Conservation (phyloP, 768 basidiomycete genomes). For the Exidia glandulosa region DNA sequence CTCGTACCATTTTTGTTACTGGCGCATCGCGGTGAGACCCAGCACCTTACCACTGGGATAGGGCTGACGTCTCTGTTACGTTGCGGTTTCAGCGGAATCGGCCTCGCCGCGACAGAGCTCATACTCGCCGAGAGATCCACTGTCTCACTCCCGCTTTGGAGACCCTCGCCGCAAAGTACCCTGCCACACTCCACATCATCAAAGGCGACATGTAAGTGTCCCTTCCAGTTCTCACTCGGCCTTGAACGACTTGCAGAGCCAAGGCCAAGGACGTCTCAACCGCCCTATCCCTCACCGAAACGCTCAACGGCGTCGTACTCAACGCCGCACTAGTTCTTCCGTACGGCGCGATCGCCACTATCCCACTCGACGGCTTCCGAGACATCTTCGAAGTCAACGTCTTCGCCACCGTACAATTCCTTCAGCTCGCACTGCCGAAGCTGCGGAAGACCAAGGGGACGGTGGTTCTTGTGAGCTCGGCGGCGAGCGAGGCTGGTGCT, state of each 20-base stretch:
- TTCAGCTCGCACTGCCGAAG: neutral
- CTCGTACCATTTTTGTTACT: neutral
- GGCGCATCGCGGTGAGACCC: neutral
- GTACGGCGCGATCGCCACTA: too few species aligned
- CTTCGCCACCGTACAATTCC: neutral
- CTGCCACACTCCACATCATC: neutral
- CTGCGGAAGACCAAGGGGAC: neutral
- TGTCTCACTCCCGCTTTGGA: neutral
- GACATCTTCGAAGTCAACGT: neutral
- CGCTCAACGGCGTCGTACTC: too few species aligned
- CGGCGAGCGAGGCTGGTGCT: neutral
- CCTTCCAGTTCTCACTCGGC: too few species aligned
- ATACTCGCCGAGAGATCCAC: neutral
- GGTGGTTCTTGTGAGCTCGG: neutral
- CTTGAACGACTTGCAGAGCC: too few species aligned
- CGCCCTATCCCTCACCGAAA: too few species aligned
- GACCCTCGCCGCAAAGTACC: neutral
- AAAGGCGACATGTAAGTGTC: too few species aligned
- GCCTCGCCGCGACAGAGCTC: neutral
- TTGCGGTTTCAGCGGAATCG: neutral
- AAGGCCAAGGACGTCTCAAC: too few species aligned
- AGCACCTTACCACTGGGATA: neutral
- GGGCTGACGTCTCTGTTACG: neutral
- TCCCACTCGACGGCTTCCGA: too few species aligned
- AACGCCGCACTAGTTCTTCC: too few species aligned